These are phyloP conservation scores for Citrullus mucosospermus DNA, from an alignment of 306 rosid genomes.

Conservation along the genomic window DNA sequence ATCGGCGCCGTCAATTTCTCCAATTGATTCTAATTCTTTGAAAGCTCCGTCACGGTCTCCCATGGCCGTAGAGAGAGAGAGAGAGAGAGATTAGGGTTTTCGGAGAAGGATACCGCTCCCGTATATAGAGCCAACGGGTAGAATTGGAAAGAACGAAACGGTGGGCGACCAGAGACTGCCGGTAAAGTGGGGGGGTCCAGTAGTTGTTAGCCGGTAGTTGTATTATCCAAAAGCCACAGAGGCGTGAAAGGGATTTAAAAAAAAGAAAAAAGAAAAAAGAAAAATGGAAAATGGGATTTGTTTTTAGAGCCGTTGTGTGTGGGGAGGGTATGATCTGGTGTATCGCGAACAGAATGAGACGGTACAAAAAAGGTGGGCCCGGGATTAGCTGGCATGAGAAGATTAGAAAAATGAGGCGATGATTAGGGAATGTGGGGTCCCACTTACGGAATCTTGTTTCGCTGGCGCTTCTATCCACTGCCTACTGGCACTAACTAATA, in stretches of 20 bases:
- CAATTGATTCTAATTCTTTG: conserved; percentile 29
- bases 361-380: background rate
- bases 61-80: background rate
- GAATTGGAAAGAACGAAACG: background rate
- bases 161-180: background rate
- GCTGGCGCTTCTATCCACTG: conserved; percentile 2
- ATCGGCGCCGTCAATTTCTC: conserved; percentile 17
- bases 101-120: background rate
- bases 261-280: too few species aligned
- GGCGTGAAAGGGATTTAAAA: background rate
- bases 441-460: background rate
- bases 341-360: background rate
- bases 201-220: background rate
- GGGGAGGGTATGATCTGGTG: background rate
- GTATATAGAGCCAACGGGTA: conserved; percentile 6
- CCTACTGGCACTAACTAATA: background rate
- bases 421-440: background rate
- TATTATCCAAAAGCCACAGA: background rate
- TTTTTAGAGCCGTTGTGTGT: background rate
- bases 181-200: background rate
- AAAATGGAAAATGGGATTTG: background rate
- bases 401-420: background rate
- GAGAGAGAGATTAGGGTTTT: background rate
- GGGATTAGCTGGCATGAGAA: background rate
- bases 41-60: conserved; percentile 3